Conservation (phyloP, 176 grass and related monocot species). For the Poa pratensis region DNA sequence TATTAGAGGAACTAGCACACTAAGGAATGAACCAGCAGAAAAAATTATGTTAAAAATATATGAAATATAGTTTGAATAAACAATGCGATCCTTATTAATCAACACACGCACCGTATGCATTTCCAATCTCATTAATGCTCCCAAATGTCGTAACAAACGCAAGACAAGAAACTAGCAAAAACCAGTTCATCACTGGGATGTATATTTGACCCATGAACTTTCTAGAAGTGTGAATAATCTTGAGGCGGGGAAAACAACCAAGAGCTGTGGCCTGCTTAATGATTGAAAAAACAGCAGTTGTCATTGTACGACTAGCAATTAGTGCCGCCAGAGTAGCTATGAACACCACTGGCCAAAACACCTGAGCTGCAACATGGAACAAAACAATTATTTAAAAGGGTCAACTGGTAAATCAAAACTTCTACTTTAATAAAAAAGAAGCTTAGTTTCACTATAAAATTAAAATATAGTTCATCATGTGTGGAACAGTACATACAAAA, state of each 20-base stretch:
- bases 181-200: conserved; percentile 98
- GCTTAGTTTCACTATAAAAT: background rate
- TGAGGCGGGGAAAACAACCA: conserved; percentile 93
- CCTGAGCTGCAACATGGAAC: conserved; percentile 59
- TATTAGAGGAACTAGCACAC: background rate
- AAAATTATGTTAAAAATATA: background rate
- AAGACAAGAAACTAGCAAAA: conserved; percentile 84
- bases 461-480: conserved; percentile 19
- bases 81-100: background rate
- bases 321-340: conserved; percentile 86
- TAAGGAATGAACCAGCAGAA: conserved; percentile 10
- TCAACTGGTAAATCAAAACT: background rate
- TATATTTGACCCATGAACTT: conserved; percentile 99
- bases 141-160: conserved; percentile 82
- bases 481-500: conserved; percentile 23
- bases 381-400: conserved; percentile 35
- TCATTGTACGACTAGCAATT: conserved; percentile 98
- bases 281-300: conserved; percentile 90
- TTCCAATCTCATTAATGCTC: conserved; percentile 96
- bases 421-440: background rate
- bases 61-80: conserved; percentile 13
- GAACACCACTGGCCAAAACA: conserved; percentile 84
- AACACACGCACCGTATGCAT: conserved; percentile 83
- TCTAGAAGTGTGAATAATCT: conserved; percentile 97
- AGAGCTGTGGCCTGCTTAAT: conserved; percentile 96